Percentiles rank a stretch among this genome's conserved stretches.
Evolutionary conservation across 768 basidiomycete species (phyloP).

Genomic region (Podaxis sp.): DNA sequence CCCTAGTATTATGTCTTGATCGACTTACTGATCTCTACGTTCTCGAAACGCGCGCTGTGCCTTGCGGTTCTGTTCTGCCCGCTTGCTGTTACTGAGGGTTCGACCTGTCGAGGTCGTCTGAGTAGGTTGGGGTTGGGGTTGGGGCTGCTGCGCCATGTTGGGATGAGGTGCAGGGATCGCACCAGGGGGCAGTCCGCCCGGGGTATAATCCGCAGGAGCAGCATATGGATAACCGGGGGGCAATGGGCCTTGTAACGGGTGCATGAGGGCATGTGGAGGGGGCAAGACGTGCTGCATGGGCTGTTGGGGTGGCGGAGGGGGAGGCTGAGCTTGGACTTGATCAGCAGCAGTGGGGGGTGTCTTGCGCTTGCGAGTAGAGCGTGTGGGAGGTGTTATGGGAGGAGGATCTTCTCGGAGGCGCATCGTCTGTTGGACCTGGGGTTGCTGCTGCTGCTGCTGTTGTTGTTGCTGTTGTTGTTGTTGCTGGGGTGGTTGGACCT

Average conservation of each 20-base stretch:
- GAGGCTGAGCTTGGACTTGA: constrained; percentile 26
- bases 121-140: constrained; percentile 27
- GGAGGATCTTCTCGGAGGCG: constrained; percentile 62
- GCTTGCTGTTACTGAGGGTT: constrained; percentile 74
- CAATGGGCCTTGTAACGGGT: constrained; percentile 40
- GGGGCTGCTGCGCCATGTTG: constrained; percentile 24
- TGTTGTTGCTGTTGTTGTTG: constrained; percentile 15
- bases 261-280: constrained; percentile 53
- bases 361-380: constrained; percentile 65
- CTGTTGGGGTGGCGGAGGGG: constrained; percentile 28
- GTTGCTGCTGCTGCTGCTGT: constrained; percentile 14
- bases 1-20: not conserved
- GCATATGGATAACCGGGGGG: constrained; percentile 50
- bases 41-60: constrained; percentile 92
- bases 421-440: constrained; percentile 36
- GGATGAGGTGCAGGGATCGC: constrained; percentile 23
- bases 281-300: constrained; percentile 53
- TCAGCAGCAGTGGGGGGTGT: constrained; percentile 46
- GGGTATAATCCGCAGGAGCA: constrained; percentile 49
- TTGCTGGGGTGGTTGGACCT: constrained; percentile 17
- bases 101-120: constrained; percentile 36
- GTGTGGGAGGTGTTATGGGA: constrained; percentile 41
- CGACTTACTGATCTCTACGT: constrained; percentile 80
- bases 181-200: constrained; percentile 46
- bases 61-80: constrained; percentile 93